Conservation (phyloP, 2,329 filamentous ascomycete genomes). For the Arthroderma sp. region DNA sequence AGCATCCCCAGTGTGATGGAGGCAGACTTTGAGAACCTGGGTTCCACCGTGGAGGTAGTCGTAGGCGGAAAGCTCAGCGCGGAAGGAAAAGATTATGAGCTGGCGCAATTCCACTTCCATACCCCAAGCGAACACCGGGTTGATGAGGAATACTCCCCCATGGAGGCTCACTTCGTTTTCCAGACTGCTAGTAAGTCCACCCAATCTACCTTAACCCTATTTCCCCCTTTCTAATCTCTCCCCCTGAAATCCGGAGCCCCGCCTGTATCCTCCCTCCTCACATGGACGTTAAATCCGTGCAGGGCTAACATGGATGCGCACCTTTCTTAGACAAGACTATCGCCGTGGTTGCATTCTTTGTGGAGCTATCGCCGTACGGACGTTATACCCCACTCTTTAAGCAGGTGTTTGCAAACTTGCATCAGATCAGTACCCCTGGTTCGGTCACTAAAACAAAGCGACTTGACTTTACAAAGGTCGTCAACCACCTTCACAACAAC, state of each 20-base stretch:
- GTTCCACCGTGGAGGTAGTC: constrained; percentile 39
- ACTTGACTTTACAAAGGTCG: not conserved
- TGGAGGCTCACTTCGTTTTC: constrained; percentile 49
- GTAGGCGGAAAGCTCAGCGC: constrained; percentile 40
- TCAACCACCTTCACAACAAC: not conserved
- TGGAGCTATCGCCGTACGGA: constrained; percentile 1
- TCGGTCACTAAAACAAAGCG: not conserved
- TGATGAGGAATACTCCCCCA: constrained; percentile 36
- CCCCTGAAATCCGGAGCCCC: not conserved
- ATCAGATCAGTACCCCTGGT: not conserved
- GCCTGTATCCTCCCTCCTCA: not conserved
- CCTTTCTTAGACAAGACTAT: not conserved
- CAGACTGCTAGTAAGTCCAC: constrained; percentile 32
- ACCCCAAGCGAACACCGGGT: constrained; percentile 49
- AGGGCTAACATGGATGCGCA: not conserved
- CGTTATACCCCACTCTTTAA: not conserved
- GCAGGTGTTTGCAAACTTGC: not conserved
- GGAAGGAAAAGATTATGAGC: constrained; percentile 29
- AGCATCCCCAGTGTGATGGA: not conserved
- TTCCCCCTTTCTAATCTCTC: not conserved
- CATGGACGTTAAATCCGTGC: not conserved
- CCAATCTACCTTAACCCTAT: not conserved
- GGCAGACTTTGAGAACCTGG: constrained; percentile 35
- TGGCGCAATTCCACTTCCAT: constrained; percentile 51
- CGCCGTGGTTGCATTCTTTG: constrained; percentile 1